Conservation (phyloP, 2,329 filamentous ascomycete species). For the Hypomyces perniciosus region DNA sequence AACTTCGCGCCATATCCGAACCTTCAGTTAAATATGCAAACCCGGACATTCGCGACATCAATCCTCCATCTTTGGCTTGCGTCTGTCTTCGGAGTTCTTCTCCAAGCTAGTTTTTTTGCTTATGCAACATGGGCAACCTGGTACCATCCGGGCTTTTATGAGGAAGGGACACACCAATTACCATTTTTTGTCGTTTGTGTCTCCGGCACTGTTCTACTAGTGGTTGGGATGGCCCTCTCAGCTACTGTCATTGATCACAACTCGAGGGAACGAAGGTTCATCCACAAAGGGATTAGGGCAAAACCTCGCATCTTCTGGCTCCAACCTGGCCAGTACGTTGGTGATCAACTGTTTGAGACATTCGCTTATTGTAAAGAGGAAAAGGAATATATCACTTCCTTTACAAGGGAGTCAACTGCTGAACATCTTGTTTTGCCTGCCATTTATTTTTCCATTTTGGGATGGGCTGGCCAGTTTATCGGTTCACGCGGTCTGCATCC, state of each 20-base stretch:
- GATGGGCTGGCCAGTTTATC: not conserved
- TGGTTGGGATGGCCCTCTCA: not conserved
- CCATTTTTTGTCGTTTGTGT: not conserved
- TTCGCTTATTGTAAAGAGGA: not conserved
- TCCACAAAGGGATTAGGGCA: not conserved
- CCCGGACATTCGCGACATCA: not conserved
- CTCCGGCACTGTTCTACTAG: not conserved
- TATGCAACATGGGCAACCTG: not conserved
- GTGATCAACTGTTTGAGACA: not conserved
- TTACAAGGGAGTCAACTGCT: not conserved
- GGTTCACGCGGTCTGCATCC: not conserved
- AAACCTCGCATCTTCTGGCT: not conserved
- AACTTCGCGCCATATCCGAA: not conserved
- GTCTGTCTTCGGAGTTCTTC: not conserved
- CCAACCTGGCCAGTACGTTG: too few species aligned
- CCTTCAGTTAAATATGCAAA: not conserved
- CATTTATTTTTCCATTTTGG: not conserved
- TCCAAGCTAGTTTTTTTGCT: not conserved
- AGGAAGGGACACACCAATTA: not conserved
- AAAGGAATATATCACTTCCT: not conserved
- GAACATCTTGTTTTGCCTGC: not conserved
- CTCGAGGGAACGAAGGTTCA: not conserved
- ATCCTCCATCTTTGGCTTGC: not conserved
- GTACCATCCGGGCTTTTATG: not conserved
- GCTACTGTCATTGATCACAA: not conserved